These are phyloP conservation scores for Kuraishia capsulata DNA, from an alignment of 805 yeast genomes.

Conservation along the genomic window DNA sequence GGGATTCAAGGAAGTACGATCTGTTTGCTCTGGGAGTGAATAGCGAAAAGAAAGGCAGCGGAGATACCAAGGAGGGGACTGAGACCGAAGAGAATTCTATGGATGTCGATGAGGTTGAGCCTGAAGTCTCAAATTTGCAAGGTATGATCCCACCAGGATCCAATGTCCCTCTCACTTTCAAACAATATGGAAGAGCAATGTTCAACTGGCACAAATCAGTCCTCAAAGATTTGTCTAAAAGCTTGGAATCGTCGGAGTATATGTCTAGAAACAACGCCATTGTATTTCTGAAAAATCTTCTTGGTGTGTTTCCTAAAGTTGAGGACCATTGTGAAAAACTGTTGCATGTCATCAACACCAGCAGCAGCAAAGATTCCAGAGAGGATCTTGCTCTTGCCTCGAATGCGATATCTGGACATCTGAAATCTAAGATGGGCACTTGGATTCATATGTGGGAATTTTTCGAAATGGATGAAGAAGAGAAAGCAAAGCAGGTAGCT, in stretches of 20 bases:
- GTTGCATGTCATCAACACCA: constrained; percentile 33
- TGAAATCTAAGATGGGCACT: constrained; percentile 41
- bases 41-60: background rate
- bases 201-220: constrained; percentile 49
- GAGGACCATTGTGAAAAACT: constrained; percentile 56
- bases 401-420: constrained; percentile 58
- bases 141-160: constrained; percentile 13
- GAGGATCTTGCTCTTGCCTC: constrained; percentile 78
- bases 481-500: constrained; percentile 19
- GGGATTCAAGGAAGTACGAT: constrained; percentile 20
- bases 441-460: constrained; percentile 53
- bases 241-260: constrained; percentile 48
- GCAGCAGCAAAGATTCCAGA: constrained; percentile 48
- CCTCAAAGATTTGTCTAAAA: constrained; percentile 29
- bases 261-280: constrained; percentile 77
- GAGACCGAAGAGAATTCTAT: constrained; percentile 7
- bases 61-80: constrained; percentile 3
- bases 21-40: constrained; percentile 17
- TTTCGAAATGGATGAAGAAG: constrained; percentile 37
- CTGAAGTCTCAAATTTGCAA: constrained; percentile 1
- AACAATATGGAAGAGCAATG: constrained; percentile 28
- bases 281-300: constrained; percentile 59
- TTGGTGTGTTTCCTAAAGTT: constrained; percentile 57
- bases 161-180: constrained; percentile 17
- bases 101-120: constrained; percentile 9